Percentiles rank a stretch among this genome's conserved stretches.
Conservation (phyloP, 78 protist genomes). For the Protostelium mycophagum region DNA sequence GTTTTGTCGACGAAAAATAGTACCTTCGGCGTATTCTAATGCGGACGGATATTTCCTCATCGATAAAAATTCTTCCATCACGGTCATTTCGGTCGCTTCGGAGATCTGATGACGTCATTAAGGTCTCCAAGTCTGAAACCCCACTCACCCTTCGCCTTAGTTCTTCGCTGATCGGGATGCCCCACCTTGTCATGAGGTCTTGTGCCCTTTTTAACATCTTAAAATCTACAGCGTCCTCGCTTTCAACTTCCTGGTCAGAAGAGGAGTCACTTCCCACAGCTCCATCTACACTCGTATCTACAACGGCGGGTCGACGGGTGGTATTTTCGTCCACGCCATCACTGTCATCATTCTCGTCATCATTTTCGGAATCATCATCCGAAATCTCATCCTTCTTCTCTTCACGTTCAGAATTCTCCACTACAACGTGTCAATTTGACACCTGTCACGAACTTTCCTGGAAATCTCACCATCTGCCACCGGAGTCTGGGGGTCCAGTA, state of each 20-base stretch:
- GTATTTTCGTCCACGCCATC: background rate
- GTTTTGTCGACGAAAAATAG: no score
- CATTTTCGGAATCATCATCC: background rate
- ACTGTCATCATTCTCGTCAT: background rate
- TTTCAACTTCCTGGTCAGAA: background rate
- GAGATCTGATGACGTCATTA: background rate
- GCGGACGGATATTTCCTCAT: background rate
- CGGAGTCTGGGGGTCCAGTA: background rate
- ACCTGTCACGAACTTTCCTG: background rate
- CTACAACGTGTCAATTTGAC: background rate
- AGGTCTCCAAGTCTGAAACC: background rate
- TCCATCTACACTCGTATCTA: no score
- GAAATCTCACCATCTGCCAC: background rate
- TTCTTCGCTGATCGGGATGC: background rate
- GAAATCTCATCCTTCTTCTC: background rate
- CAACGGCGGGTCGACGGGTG: no score
- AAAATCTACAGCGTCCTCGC: background rate
- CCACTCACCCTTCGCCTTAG: background rate
- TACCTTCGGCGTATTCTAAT: background rate
- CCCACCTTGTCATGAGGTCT: background rate
- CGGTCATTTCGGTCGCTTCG: background rate
- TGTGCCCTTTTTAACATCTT: background rate
- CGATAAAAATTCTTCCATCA: background rate
- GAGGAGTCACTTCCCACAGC: background rate
- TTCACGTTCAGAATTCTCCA: background rate